These are phyloP conservation scores for Aspergillus baeticus DNA, from an alignment of 495 filamentous ascomycete species.

Conservation along the genomic window DNA sequence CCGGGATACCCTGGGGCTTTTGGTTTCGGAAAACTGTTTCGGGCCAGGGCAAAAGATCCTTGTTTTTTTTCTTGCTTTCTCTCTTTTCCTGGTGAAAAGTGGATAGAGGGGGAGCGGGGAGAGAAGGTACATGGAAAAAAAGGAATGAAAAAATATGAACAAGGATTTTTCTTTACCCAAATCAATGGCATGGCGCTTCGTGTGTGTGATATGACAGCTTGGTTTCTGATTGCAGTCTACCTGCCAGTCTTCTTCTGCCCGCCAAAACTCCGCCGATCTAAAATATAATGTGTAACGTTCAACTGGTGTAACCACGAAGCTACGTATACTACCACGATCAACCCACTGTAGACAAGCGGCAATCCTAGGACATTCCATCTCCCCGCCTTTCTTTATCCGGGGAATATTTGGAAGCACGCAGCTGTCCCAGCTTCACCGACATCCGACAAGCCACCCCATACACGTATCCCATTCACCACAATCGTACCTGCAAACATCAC, in stretches of 20 bases:
- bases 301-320: neutral
- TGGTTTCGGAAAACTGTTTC: conserved; percentile 12
- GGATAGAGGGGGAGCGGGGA: conserved; percentile 9
- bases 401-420: too few species aligned
- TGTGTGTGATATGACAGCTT: conserved; percentile 27
- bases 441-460: too few species aligned
- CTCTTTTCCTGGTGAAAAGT: conserved; percentile 13
- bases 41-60: conserved; percentile 10
- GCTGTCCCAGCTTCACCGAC: too few species aligned
- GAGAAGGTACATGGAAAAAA: conserved; percentile 15
- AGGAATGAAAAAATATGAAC: conserved; percentile 21
- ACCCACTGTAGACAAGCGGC: too few species aligned
- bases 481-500: too few species aligned
- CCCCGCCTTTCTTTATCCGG: too few species aligned
- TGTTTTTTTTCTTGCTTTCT: conserved; percentile 15
- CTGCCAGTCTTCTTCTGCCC: conserved; percentile 10
- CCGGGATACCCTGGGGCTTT: conserved; percentile 25
- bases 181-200: conserved; percentile 33
- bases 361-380: too few species aligned
- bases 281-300: conserved; percentile 16
- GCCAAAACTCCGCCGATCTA: conserved; percentile 16
- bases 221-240: conserved; percentile 17
- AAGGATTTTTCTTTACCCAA: conserved; percentile 22
- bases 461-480: too few species aligned
- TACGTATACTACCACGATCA: too few species aligned